Percentiles rank a stretch among this genome's conserved stretches.
phyloP scores from a whole-genome alignment of 352 stramenopile species.

The Globisporangium abappressorium region DNA sequence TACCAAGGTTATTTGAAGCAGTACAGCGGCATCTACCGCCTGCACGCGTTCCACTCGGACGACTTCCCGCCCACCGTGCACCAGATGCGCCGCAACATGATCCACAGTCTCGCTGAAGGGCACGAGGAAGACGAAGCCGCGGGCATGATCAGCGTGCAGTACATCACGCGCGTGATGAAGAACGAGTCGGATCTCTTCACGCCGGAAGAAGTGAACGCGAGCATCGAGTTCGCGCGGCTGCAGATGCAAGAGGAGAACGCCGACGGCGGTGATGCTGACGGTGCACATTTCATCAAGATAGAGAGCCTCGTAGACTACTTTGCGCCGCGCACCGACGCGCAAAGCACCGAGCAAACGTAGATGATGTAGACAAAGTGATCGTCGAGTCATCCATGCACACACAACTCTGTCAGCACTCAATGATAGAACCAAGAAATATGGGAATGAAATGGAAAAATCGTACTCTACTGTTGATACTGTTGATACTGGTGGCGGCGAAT shows the following conservation, averaged over 20 bases:
- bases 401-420: neutral
- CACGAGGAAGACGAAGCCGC: constrained; percentile 51
- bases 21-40: constrained; percentile 45
- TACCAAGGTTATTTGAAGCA: constrained; percentile 52
- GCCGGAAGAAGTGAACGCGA: constrained; percentile 42
- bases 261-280: neutral
- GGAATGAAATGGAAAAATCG: neutral
- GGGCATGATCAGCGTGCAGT: constrained; percentile 44
- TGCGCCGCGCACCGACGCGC: neutral
- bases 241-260: constrained; percentile 12
- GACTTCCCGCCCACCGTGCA: constrained; percentile 46
- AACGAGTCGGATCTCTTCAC: constrained; percentile 53
- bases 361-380: neutral
- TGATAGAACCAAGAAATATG: neutral
- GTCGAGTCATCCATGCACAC: neutral
- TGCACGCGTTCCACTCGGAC: constrained; percentile 52
- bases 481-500: neutral
- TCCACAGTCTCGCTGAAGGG: constrained; percentile 44
- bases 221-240: constrained; percentile 38
- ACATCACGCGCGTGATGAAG: constrained; percentile 57
- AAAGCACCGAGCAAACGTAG: neutral
- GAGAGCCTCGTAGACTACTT: constrained; percentile 11
- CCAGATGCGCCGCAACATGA: constrained; percentile 59
- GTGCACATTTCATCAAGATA: constrained; percentile 5
- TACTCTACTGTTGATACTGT: neutral